A percentile compares a stretch with the other conserved stretches of the same genome.
These are phyloP conservation scores for Eimeria tenella DNA, from an alignment of 169 alveolate species.

Conservation along the genomic window DNA sequence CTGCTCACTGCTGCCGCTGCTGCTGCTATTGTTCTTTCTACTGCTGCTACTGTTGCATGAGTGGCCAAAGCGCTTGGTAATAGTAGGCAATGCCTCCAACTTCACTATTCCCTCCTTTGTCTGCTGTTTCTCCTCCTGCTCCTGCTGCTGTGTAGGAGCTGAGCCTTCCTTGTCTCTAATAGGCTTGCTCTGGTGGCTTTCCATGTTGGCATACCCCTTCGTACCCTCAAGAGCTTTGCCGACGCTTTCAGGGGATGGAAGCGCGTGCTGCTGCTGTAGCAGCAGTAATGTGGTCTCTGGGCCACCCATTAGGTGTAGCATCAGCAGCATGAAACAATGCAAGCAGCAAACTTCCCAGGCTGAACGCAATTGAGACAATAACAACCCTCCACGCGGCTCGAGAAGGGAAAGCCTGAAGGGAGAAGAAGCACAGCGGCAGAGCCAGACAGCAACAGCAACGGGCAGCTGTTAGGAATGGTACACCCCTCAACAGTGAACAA, in stretches of 20 bases:
- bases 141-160: neutral
- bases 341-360: slow-evolving; percentile 69
- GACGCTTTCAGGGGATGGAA: neutral
- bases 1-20: neutral
- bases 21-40: neutral
- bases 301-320: slow-evolving; percentile 70
- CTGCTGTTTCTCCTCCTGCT: neutral
- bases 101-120: neutral
- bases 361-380: slow-evolving; percentile 56
- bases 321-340: slow-evolving; percentile 69
- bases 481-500: no score
- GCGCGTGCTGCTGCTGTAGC: slow-evolving; percentile 19
- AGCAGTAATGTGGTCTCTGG: slow-evolving; percentile 51
- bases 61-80: neutral
- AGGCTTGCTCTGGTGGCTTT: neutral
- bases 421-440: neutral
- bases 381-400: slow-evolving; percentile 63
- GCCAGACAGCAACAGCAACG: neutral
- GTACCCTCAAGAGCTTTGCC: neutral
- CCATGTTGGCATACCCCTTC: neutral
- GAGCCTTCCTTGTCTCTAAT: neutral
- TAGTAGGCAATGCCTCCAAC: neutral
- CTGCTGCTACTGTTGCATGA: slow-evolving; percentile 20
- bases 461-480: neutral
- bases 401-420: slow-evolving; percentile 65